phyloP scores from a whole-genome alignment of 805 yeast genomes.

The Cyberlindnera maritima region DNA sequence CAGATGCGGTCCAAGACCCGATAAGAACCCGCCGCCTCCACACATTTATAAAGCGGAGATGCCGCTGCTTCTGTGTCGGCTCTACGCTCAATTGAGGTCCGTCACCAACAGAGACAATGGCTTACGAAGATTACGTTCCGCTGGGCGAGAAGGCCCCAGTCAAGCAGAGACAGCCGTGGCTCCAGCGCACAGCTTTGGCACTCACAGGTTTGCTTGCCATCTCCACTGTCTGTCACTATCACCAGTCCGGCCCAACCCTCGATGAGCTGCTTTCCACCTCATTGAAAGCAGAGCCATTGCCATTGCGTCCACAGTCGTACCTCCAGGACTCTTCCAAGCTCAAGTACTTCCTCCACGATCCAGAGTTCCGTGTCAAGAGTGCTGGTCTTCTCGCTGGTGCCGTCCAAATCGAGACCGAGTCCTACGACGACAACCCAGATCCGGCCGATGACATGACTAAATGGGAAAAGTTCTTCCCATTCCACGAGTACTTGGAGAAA shows the following conservation, averaged over 20 bases:
- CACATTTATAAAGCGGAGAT: neutral
- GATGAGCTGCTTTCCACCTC: neutral
- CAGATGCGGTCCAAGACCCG: neutral
- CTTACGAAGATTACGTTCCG: conserved; percentile 7
- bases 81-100: neutral
- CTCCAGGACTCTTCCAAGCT: conserved; percentile 10
- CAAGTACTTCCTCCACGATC: conserved; percentile 14
- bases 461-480: conserved; percentile 25
- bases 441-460: conserved; percentile 35
- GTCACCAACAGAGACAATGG: neutral
- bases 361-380: conserved; percentile 11
- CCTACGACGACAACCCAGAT: conserved; percentile 15
- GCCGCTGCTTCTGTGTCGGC: neutral
- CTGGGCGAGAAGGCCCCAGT: conserved; percentile 5
- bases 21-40: neutral
- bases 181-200: conserved; percentile 7
- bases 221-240: conserved; percentile 6
- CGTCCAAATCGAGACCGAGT: conserved; percentile 18
- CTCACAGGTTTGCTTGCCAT: conserved; percentile 10
- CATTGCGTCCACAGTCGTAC: conserved; percentile 16
- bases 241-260: neutral
- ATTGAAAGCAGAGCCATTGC: neutral
- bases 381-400: conserved; percentile 16
- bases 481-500: conserved; percentile 51
- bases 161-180: conserved; percentile 6